Percentiles rank a stretch among this genome's conserved stretches.
Evolutionary conservation across 2,329 filamentous ascomycete genomes (phyloP).

Genomic region (Teratosphaeria viscida): DNA sequence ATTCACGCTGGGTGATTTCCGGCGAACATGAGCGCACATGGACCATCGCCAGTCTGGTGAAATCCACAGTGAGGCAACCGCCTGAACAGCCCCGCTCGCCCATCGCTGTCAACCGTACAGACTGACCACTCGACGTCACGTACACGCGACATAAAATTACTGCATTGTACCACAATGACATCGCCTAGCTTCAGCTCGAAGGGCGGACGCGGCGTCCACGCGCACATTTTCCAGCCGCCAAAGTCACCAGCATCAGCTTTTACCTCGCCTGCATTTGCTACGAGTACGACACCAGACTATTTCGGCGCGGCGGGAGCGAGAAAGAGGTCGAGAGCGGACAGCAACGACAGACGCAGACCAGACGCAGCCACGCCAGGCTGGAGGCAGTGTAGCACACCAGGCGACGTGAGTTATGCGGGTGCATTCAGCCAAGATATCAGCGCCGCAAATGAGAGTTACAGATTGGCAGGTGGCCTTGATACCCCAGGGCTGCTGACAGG

Average conservation of each 20-base stretch:
- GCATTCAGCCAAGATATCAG: conserved; percentile 27
- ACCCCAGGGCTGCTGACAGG: conserved; percentile 31
- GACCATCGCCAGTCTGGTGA: neutral
- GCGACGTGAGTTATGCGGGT: conserved; percentile 12
- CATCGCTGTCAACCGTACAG: neutral
- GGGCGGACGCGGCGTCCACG: conserved; percentile 4
- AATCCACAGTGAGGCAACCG: neutral
- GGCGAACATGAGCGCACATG: neutral
- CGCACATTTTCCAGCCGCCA: conserved; percentile 34
- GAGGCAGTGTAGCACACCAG: conserved; percentile 13
- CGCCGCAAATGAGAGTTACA: conserved; percentile 43
- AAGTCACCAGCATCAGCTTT: conserved; percentile 28
- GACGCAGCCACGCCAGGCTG: conserved; percentile 8
- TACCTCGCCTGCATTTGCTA: conserved; percentile 13
- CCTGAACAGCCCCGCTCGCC: neutral
- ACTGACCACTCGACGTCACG: neutral
- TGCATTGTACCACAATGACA: neutral
- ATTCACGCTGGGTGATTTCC: neutral
- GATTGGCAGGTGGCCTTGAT: conserved; percentile 41
- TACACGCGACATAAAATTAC: neutral
- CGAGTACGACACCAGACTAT: conserved; percentile 14
- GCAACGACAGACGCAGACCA: conserved; percentile 1
- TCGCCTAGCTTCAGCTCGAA: neutral
- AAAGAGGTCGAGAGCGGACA: conserved; percentile 23
- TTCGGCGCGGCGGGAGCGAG: conserved; percentile 16